Evolutionary conservation across 2,329 filamentous ascomycete species (phyloP), one percentile per base, ranked within the genome.

Genomic region (Apiospora arundinis): DNA sequence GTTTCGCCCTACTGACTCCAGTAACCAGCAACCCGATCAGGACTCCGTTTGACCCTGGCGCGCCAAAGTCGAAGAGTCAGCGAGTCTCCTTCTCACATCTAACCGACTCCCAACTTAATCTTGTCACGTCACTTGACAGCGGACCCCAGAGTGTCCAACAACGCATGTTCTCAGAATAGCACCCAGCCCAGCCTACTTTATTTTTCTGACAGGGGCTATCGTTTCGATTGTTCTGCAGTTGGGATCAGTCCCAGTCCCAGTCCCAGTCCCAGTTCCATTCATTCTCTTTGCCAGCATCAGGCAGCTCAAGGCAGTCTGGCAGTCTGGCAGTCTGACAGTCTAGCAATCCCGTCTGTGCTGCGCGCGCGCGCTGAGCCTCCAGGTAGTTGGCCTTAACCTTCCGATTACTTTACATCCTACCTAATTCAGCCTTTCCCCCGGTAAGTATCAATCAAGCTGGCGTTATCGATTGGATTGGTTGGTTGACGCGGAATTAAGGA

Each of bases 401-500:
- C 6, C 32, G 6, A 32, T 40, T 40, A 63, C 56, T 40, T 63
- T 63, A 40, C 56, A 63, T 63, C 11, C 56, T 63, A 63, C 56
- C 56, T 40, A 63, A 40, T 63, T n/a, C 66, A 68, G 66, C 66
- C 66, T 48, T 37, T 68, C 66, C 66, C 25, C 66, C 66, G 66
- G 56, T 63, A 63, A 40, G 56, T 28, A 37, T n/a, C 46, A 23
- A 21, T n/a, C 52, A 40, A 63, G 56, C 40, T n/a, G 56, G 44
- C 66, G 66, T 48, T 68, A 68, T 68, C 66, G 66, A 68, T 68
- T 68, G 66, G 25, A 68, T 40, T 40, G 56, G 32, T 63, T 63
- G 56, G 56, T 63, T 63, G 65, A 67, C 40, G 23, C 37, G 40
- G 65, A 67, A 67, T 44, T 67, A 67, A 56, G 49, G 65, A 67